These are phyloP conservation scores for Plasmodium gonderi DNA, from an alignment of 169 alveolate species.

Conservation along the genomic window DNA sequence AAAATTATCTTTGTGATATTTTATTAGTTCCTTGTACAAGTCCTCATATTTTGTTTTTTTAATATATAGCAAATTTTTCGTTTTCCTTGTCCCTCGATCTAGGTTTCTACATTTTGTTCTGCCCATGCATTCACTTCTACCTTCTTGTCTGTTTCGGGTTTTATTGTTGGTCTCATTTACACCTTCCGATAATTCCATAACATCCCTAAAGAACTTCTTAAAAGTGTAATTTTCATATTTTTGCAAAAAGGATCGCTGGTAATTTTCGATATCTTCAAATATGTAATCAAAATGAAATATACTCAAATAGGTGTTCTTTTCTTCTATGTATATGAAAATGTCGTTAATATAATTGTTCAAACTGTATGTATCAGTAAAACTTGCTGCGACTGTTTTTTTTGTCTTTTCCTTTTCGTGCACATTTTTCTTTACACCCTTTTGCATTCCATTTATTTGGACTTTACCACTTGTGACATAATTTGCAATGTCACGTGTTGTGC, in stretches of 20 bases:
- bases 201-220: background rate
- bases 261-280: slow-evolving; percentile 12
- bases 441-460: background rate
- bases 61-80: background rate
- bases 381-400: background rate
- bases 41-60: slow-evolving; percentile 28
- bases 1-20: slow-evolving; percentile 23
- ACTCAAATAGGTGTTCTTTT: slow-evolving; percentile 43
- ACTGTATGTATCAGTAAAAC: slow-evolving; percentile 11
- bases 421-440: background rate
- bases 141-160: background rate
- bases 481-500: background rate
- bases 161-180: background rate
- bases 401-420: background rate
- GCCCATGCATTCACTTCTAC: background rate
- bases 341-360: slow-evolving; percentile 32
- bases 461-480: background rate
- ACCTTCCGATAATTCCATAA: background rate
- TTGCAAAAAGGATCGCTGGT: background rate
- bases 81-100: background rate
- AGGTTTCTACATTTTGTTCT: background rate
- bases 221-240: slow-evolving; percentile 41
- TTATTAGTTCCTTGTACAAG: slow-evolving; percentile 25
- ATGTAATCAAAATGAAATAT: slow-evolving; percentile 50
- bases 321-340: slow-evolving; percentile 66